Conservation (phyloP, 371 early-diverging fungal genomes). For the Parasitella parasitica region DNA sequence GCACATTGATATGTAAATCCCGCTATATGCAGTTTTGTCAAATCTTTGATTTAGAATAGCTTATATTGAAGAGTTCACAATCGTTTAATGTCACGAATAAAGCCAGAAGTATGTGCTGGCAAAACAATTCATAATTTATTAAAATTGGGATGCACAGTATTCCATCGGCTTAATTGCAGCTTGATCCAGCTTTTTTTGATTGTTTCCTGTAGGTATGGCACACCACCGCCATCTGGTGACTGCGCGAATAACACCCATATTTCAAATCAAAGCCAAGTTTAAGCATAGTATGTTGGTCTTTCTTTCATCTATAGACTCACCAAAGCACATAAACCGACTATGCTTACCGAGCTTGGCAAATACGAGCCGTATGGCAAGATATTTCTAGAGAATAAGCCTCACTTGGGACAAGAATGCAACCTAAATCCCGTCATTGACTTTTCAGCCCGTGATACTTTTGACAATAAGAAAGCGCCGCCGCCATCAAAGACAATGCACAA, state of each 20-base stretch:
- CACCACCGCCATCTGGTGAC: neutral
- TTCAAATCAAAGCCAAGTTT: neutral
- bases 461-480: neutral
- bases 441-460: neutral
- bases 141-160: too few species aligned
- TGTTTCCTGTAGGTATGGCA: neutral
- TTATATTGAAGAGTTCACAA: too few species aligned
- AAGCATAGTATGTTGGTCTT: neutral
- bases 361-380: conserved; percentile 21
- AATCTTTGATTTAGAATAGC: too few species aligned
- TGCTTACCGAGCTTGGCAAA: conserved; percentile 12
- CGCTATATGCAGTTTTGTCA: too few species aligned
- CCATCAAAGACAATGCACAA: neutral
- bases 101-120: too few species aligned
- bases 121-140: too few species aligned
- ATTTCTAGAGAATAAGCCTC: neutral
- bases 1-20: too few species aligned
- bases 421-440: conserved; percentile 8
- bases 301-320: neutral
- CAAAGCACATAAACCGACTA: neutral
- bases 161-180: neutral
- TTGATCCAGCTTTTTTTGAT: too few species aligned
- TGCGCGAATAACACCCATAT: neutral
- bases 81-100: too few species aligned
- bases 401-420: neutral